Evolutionary conservation across 1,284 basidiomycete species (phyloP).

Genomic region (Trichosporon sp.): DNA sequence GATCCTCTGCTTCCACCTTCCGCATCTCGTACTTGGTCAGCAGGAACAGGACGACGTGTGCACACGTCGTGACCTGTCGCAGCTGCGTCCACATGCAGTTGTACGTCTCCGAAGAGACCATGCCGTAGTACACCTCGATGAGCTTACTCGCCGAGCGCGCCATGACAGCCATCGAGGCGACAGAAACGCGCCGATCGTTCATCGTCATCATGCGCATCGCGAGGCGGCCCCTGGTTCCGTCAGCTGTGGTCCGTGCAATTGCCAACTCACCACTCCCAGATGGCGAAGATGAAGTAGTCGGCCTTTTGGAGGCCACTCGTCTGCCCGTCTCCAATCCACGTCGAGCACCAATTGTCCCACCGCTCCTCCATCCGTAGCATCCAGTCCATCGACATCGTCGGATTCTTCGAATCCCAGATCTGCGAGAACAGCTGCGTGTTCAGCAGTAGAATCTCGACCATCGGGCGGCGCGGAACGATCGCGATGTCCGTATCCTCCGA

Average conservation of each 20-base stretch:
- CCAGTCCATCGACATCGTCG: constrained; percentile 18
- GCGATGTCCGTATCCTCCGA: constrained; percentile 10
- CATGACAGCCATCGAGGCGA: constrained; percentile 21
- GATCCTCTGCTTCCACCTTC: constrained; percentile 20
- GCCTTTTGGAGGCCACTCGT: constrained; percentile 14
- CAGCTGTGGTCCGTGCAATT: not conserved
- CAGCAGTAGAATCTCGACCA: constrained; percentile 20
- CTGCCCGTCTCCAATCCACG: constrained; percentile 15
- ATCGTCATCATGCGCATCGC: constrained; percentile 13
- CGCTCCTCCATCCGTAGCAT: constrained; percentile 17
- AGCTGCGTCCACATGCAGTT: constrained; percentile 22
- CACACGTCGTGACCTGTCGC: constrained; percentile 20
- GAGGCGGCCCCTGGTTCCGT: constrained; percentile 18
- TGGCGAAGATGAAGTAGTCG: constrained; percentile 14
- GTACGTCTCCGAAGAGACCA: constrained; percentile 8
- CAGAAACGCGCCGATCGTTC: constrained; percentile 16
- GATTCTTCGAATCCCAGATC: constrained; percentile 15
- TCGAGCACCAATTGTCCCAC: constrained; percentile 15
- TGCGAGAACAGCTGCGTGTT: constrained; percentile 22
- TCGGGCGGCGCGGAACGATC: constrained; percentile 14
- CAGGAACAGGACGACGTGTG: constrained; percentile 23
- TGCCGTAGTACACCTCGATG: constrained; percentile 8
- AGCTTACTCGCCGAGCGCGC: constrained; percentile 21
- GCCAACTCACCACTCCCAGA: constrained; percentile 21
- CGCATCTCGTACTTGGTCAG: constrained; percentile 22